Evolutionary conservation across 805 yeast genomes (phyloP).

Genomic region (Kodamaea nitidulidarum): DNA sequence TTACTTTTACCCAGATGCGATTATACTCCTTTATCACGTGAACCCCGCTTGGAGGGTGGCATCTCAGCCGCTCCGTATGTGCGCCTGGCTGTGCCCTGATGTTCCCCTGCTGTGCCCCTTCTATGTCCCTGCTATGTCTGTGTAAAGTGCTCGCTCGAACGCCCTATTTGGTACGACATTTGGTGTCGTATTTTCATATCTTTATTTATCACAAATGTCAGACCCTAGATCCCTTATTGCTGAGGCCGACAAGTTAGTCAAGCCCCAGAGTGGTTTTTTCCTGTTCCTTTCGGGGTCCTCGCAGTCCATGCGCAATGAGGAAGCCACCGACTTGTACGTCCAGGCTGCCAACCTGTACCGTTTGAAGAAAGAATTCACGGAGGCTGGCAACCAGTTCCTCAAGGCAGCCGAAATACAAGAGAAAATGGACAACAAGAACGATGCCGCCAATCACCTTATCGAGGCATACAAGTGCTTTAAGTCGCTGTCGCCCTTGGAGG

Average conservation of each 20-base stretch:
- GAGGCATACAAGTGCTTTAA: slow-evolving; percentile 89
- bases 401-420: slow-evolving; percentile 80
- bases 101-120: too few species aligned
- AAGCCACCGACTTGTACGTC: slow-evolving; percentile 83
- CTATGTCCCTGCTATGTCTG: too few species aligned
- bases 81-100: too few species aligned
- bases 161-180: too few species aligned
- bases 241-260: slow-evolving; percentile 41
- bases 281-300: slow-evolving; percentile 61
- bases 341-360: slow-evolving; percentile 94
- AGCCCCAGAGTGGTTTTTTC: slow-evolving; percentile 69
- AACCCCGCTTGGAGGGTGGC: not conserved
- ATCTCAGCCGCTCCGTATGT: too few species aligned
- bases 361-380: slow-evolving; percentile 62
- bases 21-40: too few species aligned
- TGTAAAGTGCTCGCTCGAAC: too few species aligned
- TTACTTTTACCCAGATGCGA: too few species aligned
- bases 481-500: slow-evolving; percentile 66
- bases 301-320: slow-evolving; percentile 66
- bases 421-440: slow-evolving; percentile 75
- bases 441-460: slow-evolving; percentile 82
- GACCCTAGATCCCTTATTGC: slow-evolving; percentile 45
- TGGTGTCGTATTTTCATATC: too few species aligned
- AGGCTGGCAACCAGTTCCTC: slow-evolving; percentile 81
- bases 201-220: slow-evolving; percentile 23